Percentiles rank a stretch among this genome's conserved stretches.
These are phyloP conservation scores for Clonostachys rhizophaga DNA, from an alignment of 2,329 filamentous ascomycete genomes.

Conservation along the genomic window DNA sequence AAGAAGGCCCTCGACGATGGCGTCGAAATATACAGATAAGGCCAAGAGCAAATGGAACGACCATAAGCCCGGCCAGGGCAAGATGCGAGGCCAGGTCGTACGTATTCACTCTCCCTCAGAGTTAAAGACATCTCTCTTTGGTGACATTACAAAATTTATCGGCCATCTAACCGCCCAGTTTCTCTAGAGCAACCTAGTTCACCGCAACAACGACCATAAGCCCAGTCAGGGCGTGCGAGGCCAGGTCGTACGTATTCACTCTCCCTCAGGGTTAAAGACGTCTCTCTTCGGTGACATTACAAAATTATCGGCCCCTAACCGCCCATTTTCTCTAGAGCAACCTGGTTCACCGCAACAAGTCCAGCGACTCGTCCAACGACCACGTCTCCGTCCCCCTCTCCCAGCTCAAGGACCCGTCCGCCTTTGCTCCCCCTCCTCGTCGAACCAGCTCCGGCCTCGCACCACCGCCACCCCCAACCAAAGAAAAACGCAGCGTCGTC, in stretches of 20 bases:
- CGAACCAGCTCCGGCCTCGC: constrained; percentile 33
- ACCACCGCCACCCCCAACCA: constrained; percentile 14
- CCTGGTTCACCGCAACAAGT: constrained; percentile 35
- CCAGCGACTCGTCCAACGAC: constrained; percentile 14
- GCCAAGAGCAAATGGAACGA: constrained; percentile 50
- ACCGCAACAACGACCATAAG: constrained; percentile 25
- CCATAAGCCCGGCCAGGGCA: constrained; percentile 18
- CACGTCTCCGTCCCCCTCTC: constrained; percentile 57
- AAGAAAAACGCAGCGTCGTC: constrained; percentile 15
- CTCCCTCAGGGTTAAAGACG: neutral
- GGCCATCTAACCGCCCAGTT: neutral
- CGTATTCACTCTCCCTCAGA: constrained; percentile 9
- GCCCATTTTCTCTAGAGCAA: constrained; percentile 29
- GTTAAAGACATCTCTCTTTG: no score
- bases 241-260: constrained; percentile 34
- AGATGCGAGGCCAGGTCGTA: constrained; percentile 42
- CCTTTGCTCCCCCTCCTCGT: constrained; percentile 79
- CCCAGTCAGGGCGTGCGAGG: constrained; percentile 29
- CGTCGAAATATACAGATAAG: constrained; percentile 41
- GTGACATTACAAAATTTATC: no score
- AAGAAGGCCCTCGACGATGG: constrained; percentile 8
- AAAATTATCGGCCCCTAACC: neutral
- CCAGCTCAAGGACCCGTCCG: constrained; percentile 67
- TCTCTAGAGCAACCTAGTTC: no score
- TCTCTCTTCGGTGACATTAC: no score